Percentiles rank a stretch among this genome's conserved stretches.
Evolutionary conservation across 2,329 filamentous ascomycete species (phyloP).

Genomic region (Aspergillus phoenicis): DNA sequence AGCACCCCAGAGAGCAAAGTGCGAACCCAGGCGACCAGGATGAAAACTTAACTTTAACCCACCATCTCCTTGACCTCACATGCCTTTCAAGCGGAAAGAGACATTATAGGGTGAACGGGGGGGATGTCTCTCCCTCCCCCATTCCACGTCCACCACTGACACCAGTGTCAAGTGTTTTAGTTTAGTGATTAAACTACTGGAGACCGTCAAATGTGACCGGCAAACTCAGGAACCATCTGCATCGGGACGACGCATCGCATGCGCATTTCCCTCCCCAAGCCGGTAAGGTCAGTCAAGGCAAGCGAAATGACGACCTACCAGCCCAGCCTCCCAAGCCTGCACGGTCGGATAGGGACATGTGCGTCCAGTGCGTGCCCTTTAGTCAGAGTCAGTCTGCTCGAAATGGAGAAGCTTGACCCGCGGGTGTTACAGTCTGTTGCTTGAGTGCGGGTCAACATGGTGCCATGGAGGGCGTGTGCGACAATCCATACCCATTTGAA

Average conservation of each 20-base stretch:
- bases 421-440: not conserved
- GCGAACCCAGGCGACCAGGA: not conserved
- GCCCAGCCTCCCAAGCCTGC: not conserved
- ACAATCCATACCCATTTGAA: constrained; percentile 1
- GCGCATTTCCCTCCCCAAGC: not conserved
- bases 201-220: not conserved
- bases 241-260: not conserved
- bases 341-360: constrained; percentile 1
- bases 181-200: constrained; percentile 8
- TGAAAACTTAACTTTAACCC: not conserved
- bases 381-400: not conserved
- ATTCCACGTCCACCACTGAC: not conserved
- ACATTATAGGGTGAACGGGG: not conserved
- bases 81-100: not conserved
- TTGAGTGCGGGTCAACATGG: constrained; percentile 5
- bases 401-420: not conserved
- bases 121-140: not conserved
- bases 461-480: constrained; percentile 1
- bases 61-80: not conserved
- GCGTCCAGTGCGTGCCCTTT: not conserved
- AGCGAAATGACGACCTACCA: constrained; percentile 7
- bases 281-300: not conserved
- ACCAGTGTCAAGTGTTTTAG: constrained; percentile 4
- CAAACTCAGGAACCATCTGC: not conserved
- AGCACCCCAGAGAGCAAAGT: not conserved